Evolutionary conservation across 495 filamentous ascomycete species (phyloP).

Genomic region (Cudoniella acicularis): DNA sequence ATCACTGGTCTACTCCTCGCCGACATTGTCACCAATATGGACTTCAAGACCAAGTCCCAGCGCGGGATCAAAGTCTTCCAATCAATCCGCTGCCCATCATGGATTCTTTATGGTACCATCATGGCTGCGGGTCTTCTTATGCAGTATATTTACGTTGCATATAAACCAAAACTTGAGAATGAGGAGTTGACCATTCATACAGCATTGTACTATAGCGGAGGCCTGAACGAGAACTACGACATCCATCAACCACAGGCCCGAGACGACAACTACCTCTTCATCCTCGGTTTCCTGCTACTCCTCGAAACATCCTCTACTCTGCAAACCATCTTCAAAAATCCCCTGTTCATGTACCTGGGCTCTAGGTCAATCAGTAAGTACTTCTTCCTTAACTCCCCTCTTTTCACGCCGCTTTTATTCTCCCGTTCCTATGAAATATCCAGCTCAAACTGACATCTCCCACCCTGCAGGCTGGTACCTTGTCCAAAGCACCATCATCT

Average conservation of each 20-base stretch:
- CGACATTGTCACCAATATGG: slow-evolving; percentile 9
- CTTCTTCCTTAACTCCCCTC: too few species aligned
- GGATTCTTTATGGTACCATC: slow-evolving; percentile 1
- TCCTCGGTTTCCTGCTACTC: slow-evolving; percentile 6
- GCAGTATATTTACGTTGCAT: slow-evolving; percentile 7
- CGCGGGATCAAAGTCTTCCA: not conserved
- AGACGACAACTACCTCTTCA: slow-evolving; percentile 10
- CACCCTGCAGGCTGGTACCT: too few species aligned
- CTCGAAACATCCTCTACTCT: slow-evolving; percentile 7
- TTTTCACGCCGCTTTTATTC: too few species aligned
- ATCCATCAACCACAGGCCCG: slow-evolving; percentile 1
- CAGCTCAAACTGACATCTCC: too few species aligned
- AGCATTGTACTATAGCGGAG: not conserved
- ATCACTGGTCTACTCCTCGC: slow-evolving; percentile 8
- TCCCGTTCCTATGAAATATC: too few species aligned
- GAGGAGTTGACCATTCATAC: slow-evolving; percentile 5
- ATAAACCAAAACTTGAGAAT: not conserved
- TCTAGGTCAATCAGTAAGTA: too few species aligned
- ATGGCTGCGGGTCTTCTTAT: slow-evolving; percentile 2
- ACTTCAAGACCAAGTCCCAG: slow-evolving; percentile 1
- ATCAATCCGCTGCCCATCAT: not conserved
- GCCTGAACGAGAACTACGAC: not conserved
- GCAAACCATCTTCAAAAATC: too few species aligned
- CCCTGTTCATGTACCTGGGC: too few species aligned
- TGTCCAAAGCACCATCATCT: slow-evolving; percentile 10